Base-by-base conservation (phyloP, 192 early-diverging fungal species). In the Neocallimastix lanati region DNA sequence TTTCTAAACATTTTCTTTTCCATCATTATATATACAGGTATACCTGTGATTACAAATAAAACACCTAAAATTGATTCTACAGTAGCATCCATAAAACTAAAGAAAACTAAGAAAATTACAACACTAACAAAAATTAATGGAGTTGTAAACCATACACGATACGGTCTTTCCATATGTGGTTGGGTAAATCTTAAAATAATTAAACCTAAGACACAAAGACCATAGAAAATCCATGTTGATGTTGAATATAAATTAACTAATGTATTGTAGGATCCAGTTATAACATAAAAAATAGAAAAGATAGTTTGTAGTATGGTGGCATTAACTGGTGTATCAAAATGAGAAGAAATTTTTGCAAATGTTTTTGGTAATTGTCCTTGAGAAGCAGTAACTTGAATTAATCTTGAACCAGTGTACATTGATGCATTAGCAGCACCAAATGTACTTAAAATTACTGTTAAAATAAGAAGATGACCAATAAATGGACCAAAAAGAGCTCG, bases 181-280 rank as follows among this genome's bases (percentile, higher is more conserved):
- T 93, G 89, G n/a, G 83, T 87, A 76, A 84, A 89, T 28, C 93
- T 84, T 80, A 94, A 80, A 9, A 90, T 80, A 4, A 93, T 58
- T 21, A 93, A 79, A 15, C 86, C 92, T 25, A 92, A 78, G 21
- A 93, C 91, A 76, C 90, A 90, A 29, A 90, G 82, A 78, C 93
- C 84, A 78, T 93, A 93, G 78, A 92, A 93, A 50, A 80, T 78
- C 93, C 93, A 94, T 4, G 92, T 88, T 30, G 89, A 87, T 18
- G 93, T 89, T 25, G 90, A 91, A 83, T 92, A 94, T 78, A 94
- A 92, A 78, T 90, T 94, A 37, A 94, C 89, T 9, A 94, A 85
- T 7, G 85, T 85, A n/a, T 83, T 86, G 80, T 93, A 93, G 18
- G 85, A 83, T 13, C 93, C 93, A 3, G 89, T 82, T 13, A 89